Percentiles rank a stretch among this genome's conserved stretches.
Conservation (phyloP, 2,329 filamentous ascomycete species). For the Diaporthe ampelina region DNA sequence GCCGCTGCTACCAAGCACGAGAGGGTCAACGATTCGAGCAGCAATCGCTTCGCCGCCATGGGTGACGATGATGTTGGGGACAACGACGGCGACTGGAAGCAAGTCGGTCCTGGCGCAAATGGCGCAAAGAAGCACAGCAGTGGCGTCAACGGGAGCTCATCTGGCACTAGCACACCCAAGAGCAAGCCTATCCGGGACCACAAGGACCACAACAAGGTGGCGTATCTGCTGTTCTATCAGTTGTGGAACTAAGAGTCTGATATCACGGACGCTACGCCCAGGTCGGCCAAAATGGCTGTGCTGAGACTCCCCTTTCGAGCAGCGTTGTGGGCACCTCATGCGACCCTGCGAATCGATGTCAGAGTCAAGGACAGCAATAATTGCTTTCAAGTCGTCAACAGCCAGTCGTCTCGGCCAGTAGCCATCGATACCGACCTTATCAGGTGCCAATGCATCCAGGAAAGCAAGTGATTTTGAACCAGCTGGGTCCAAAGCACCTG, state of each 20-base stretch:
- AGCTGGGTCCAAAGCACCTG: background rate
- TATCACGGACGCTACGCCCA: background rate
- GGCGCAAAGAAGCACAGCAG: slow-evolving; percentile 83
- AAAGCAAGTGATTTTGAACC: background rate
- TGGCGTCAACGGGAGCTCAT: slow-evolving; percentile 74
- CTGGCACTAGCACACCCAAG: slow-evolving; percentile 65
- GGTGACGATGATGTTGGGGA: slow-evolving; percentile 77
- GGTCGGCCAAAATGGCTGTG: background rate
- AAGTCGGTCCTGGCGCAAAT: slow-evolving; percentile 75
- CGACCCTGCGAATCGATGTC: background rate
- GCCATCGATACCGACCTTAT: background rate
- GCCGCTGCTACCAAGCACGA: slow-evolving; percentile 78
- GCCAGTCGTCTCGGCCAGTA: background rate
- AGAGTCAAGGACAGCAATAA: background rate
- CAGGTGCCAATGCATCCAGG: background rate
- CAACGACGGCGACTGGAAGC: slow-evolving; percentile 79
- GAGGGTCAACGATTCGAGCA: slow-evolving; percentile 55
- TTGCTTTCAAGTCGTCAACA: background rate
- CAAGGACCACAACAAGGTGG: slow-evolving; percentile 94
- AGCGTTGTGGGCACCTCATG: background rate
- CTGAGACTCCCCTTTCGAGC: background rate
- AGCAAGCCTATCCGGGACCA: slow-evolving; percentile 71
- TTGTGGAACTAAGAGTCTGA: slow-evolving; percentile 32
- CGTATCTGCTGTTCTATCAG: slow-evolving; percentile 97
- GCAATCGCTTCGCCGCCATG: slow-evolving; percentile 82